These are phyloP conservation scores for Phytophthora capsici DNA, from an alignment of 352 stramenopile species.

Conservation along the genomic window DNA sequence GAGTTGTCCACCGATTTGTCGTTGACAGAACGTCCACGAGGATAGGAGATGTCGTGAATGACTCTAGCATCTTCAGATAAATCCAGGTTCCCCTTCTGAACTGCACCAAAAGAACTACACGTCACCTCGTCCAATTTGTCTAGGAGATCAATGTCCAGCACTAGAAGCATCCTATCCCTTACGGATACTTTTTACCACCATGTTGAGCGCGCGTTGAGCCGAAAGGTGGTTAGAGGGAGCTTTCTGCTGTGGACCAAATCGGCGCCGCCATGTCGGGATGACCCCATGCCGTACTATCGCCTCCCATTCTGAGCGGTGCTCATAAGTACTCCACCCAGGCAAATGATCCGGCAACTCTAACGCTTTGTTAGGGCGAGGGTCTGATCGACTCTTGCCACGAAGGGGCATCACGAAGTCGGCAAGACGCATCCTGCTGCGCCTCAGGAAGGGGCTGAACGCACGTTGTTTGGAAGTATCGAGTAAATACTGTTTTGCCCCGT, in stretches of 20 bases:
- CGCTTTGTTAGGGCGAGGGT: background rate
- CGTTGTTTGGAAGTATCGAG: background rate
- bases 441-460: background rate
- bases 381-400: background rate
- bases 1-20: background rate
- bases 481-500: background rate
- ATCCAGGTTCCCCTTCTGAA: background rate
- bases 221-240: too few species aligned
- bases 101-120: too few species aligned
- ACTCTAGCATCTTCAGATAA: conserved; percentile 2
- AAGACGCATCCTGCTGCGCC: background rate
- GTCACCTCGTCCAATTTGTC: too few species aligned
- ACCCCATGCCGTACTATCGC: too few species aligned
- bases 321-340: background rate
- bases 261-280: too few species aligned
- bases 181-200: too few species aligned
- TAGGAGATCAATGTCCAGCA: too few species aligned
- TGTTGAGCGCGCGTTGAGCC: too few species aligned
- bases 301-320: background rate
- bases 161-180: too few species aligned
- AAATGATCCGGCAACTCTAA: background rate
- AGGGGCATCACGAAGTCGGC: background rate
- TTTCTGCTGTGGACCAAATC: too few species aligned
- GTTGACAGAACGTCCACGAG: background rate
- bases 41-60: conserved; percentile 9